Percentiles rank a stretch among this genome's conserved stretches.
These are phyloP conservation scores for Aethionema arabicum DNA, from an alignment of 345 rosid genomes.

Conservation along the genomic window DNA sequence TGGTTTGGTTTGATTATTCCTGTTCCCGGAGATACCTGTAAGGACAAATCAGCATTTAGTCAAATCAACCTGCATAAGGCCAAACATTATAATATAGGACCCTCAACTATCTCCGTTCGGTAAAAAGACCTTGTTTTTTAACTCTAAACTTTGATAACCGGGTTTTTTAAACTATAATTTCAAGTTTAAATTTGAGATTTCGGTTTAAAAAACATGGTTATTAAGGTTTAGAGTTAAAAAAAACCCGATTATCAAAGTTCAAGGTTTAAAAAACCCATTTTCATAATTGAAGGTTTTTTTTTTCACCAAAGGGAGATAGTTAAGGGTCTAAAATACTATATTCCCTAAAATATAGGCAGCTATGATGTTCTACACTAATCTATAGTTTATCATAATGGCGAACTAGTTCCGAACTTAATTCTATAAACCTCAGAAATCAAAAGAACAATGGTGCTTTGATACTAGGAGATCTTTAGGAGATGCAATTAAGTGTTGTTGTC, in stretches of 20 bases:
- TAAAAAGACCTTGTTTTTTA: too few relatives aligned
- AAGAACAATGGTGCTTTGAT: not conserved
- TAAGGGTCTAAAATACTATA: too few relatives aligned
- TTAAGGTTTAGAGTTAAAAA: too few relatives aligned
- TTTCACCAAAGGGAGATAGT: too few relatives aligned
- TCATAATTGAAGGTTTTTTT: too few relatives aligned
- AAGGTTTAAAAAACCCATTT: too few relatives aligned
- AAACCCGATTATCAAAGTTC: too few relatives aligned
- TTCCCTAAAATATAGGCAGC: not conserved
- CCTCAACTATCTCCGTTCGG: too few relatives aligned
- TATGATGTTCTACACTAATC: not conserved
- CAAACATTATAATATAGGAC: not conserved
- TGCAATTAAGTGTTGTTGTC: not conserved
- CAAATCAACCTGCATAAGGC: not conserved
- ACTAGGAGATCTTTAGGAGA: not conserved
- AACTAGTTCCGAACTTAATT: not conserved
- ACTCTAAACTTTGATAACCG: too few relatives aligned
- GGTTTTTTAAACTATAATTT: too few relatives aligned
- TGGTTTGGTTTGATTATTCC: slow-evolving; percentile 62
- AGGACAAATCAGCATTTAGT: not conserved
- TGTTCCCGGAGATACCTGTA: slow-evolving; percentile 65
- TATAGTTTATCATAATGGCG: not conserved
- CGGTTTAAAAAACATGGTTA: too few relatives aligned
- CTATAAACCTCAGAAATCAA: slow-evolving; percentile 3
- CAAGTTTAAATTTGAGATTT: too few relatives aligned